Conservation (phyloP, 139 green algal species). For the Trebouxia sp. region DNA sequence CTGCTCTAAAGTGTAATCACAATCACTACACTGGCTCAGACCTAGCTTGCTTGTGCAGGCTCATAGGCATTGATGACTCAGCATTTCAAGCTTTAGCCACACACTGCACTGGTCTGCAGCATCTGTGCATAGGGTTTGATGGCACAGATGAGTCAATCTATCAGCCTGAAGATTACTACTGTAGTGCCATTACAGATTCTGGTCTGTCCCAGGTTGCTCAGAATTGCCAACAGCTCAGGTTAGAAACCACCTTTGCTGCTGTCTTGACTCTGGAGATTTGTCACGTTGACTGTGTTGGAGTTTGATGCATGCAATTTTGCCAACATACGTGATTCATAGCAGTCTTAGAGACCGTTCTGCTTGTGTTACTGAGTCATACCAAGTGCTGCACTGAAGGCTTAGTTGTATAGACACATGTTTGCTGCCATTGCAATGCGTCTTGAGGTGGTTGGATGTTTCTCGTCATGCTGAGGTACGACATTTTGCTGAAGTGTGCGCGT, state of each 20-base stretch:
- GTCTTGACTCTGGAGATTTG: background rate
- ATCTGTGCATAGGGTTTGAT: conserved; percentile 33
- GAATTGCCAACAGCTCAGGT: conserved; percentile 3
- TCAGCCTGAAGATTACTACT: conserved; percentile 28
- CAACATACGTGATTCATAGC: background rate
- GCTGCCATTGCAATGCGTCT: too few relatives aligned
- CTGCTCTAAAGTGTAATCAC: too few relatives aligned
- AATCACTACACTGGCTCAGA: background rate
- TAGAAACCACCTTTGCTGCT: background rate
- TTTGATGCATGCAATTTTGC: background rate
- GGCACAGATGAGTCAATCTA: conserved; percentile 36
- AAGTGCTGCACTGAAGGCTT: background rate
- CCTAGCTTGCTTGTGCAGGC: background rate
- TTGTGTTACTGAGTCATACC: background rate
- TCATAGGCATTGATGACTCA: conserved; percentile 30
- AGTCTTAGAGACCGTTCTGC: background rate
- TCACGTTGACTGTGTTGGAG: background rate
- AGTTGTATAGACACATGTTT: background rate
- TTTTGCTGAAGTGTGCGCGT: too few relatives aligned
- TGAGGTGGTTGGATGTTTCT: too few relatives aligned
- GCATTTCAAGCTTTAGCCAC: conserved; percentile 30
- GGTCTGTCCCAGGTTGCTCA: conserved; percentile 24
- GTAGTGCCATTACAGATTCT: conserved; percentile 29
- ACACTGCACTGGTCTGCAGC: conserved; percentile 37
- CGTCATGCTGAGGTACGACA: too few relatives aligned